Base-by-base conservation (phyloP, 225 moss, liverwort and hornwort genomes). In the Climacium dendroides region DNA sequence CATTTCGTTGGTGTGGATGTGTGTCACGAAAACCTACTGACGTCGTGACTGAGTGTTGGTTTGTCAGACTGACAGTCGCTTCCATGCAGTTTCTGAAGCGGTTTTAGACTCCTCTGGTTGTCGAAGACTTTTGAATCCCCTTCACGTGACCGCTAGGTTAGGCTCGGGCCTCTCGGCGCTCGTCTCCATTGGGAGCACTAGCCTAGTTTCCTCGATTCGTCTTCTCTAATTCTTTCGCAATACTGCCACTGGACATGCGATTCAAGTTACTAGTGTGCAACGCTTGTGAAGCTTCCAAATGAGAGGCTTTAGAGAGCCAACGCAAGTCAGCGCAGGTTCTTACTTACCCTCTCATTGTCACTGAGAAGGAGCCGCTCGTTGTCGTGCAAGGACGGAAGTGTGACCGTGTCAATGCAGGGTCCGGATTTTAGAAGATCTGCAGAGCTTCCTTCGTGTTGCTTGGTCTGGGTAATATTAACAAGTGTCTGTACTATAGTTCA, bases 321-420 rank as follows among this genome's bases (percentile, higher is more conserved):
- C 61, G 63, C 80, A 61, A 82, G 85, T 81, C 63, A 52, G 62
- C 73, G 73, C 74, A 74, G 81, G 81, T 54, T 52, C 61, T 81
- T 76, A 41, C 53, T 63, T 81, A 34, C 43, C 73, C 53, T 63
- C 74, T n/a, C 81, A 74, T 87, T 74, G 74, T 26, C 32, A 74
- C 34, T 53, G 3, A 17, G 81, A 39, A 26, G 57, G 35, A 86
- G 47, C 19, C 61, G 52, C 52, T 76, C 63, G 43, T 53, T 74
- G 41, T 67, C 80, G 75, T 67, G 85, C 87, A 61, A 74, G 87
- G 87, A 81, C 90, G 50, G 7, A 64, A 39, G 29, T 62, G 54
- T 45, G 88, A 90, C 87, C 75, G 20, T 81, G 85, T 90, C 90
- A 88, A 90, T 87, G 85, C 75, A 67, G 75, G 67, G 81, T 86